phyloP scores from a whole-genome alignment of 495 filamentous ascomycete genomes.

The Aspergillus avenaceus region DNA sequence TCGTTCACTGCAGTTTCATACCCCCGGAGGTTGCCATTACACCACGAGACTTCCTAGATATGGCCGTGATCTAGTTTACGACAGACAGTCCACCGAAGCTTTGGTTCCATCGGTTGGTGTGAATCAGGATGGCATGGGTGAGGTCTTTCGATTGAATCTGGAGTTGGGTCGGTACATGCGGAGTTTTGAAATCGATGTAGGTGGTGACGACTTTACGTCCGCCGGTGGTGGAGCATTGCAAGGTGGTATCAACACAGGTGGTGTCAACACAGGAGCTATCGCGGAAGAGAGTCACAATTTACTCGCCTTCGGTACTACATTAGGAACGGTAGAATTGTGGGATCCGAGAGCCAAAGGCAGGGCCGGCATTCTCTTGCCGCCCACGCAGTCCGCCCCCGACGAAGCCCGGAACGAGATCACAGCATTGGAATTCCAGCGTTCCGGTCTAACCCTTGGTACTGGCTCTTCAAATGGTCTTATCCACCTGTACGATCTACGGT shows the following conservation, averaged over 20 bases:
- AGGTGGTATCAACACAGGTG: slow-evolving; percentile 73
- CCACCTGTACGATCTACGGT: slow-evolving; percentile 88
- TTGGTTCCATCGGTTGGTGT: slow-evolving; percentile 85
- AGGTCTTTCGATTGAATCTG: slow-evolving; percentile 89
- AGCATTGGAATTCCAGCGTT: slow-evolving; percentile 77
- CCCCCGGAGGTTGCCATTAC: slow-evolving; percentile 83
- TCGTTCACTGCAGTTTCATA: slow-evolving; percentile 91
- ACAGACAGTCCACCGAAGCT: slow-evolving; percentile 80
- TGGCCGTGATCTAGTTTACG: slow-evolving; percentile 83
- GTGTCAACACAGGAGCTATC: slow-evolving; percentile 85
- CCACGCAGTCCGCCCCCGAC: slow-evolving; percentile 30
- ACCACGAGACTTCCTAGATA: slow-evolving; percentile 84
- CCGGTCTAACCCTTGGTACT: slow-evolving; percentile 82
- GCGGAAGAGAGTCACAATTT: slow-evolving; percentile 90
- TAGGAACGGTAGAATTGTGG: slow-evolving; percentile 96
- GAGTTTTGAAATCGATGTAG: slow-evolving; percentile 75
- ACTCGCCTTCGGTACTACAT: slow-evolving; percentile 88
- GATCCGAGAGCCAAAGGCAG: slow-evolving; percentile 78
- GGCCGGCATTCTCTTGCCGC: slow-evolving; percentile 66
- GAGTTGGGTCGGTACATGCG: slow-evolving; percentile 90
- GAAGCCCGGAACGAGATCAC: slow-evolving; percentile 73
- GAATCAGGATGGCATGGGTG: slow-evolving; percentile 76
- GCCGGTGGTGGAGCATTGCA: slow-evolving; percentile 66
- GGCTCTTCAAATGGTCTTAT: slow-evolving; percentile 87
- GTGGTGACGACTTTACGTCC: slow-evolving; percentile 68